phyloP scores from a whole-genome alignment of 176 grass and related monocot genomes.

The Aegilops sharonensis region DNA sequence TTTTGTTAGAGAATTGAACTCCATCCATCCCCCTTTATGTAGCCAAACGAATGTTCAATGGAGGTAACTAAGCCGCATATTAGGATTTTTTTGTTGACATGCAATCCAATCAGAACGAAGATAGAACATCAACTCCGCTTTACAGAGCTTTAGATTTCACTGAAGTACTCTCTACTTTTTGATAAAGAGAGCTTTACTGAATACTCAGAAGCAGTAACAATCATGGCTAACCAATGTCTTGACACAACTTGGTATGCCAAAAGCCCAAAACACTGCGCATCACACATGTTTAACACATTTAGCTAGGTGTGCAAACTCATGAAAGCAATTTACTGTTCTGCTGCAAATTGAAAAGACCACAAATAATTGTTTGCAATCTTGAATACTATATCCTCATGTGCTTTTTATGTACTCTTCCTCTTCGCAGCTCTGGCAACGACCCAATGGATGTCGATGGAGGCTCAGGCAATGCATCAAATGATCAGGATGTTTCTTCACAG shows the following conservation, averaged over 20 bases:
- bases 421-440: conserved; percentile 46
- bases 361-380: neutral
- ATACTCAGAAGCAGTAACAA: neutral
- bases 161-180: neutral
- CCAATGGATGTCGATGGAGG: conserved; percentile 81
- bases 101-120: neutral
- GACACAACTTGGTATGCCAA: neutral
- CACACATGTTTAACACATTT: neutral
- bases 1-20: neutral
- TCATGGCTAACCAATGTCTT: neutral
- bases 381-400: neutral
- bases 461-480: conserved; percentile 37
- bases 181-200: neutral
- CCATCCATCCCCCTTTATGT: neutral
- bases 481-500: conserved; percentile 57
- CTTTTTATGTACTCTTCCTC: neutral
- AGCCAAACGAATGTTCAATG: neutral
- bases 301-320: neutral
- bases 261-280: neutral
- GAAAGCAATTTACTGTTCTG: neutral
- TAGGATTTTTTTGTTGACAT: neutral
- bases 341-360: neutral
- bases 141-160: neutral
- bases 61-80: neutral
- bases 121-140: neutral